A percentile compares a stretch with the other conserved stretches of the same genome.
These are phyloP conservation scores for Capsella rubella DNA, from an alignment of 441 rosid genomes.

Conservation along the genomic window DNA sequence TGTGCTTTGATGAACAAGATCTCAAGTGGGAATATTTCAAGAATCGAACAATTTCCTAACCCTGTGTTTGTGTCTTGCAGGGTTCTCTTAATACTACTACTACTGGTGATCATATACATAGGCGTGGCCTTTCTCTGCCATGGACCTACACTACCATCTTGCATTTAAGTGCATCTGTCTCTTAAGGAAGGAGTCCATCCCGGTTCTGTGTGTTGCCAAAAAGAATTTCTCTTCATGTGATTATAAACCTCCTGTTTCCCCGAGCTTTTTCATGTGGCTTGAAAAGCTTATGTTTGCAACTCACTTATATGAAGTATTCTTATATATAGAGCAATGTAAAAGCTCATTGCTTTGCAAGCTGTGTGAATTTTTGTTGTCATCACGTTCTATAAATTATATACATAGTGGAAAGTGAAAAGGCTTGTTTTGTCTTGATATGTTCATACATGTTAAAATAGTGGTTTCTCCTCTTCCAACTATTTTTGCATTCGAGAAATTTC, in stretches of 20 bases:
- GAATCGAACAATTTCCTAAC: slow-evolving; percentile 5
- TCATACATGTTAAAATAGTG: slow-evolving; percentile 11
- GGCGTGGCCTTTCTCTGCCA: slow-evolving; percentile 81
- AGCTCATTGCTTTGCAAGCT: slow-evolving; percentile 38
- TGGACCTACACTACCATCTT: slow-evolving; percentile 82
- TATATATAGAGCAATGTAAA: slow-evolving; percentile 41
- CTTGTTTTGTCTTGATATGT: slow-evolving; percentile 27
- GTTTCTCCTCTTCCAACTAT: not conserved
- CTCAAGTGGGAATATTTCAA: not conserved
- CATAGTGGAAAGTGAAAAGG: slow-evolving; percentile 27
- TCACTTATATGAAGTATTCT: slow-evolving; percentile 21
- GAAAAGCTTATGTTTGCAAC: slow-evolving; percentile 31
- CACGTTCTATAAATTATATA: slow-evolving; percentile 20
- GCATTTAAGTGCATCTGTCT: slow-evolving; percentile 52
- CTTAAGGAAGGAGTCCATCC: slow-evolving; percentile 6
- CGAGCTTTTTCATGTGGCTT: slow-evolving; percentile 30
- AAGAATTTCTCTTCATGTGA: slow-evolving; percentile 15
- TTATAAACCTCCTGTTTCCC: slow-evolving; percentile 28
- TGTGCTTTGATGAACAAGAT: not conserved
- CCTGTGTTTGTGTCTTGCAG: slow-evolving; percentile 53
- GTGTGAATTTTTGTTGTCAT: slow-evolving; percentile 34
- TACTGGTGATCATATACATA: slow-evolving; percentile 71
- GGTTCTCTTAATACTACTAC: slow-evolving; percentile 64
- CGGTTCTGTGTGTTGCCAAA: slow-evolving; percentile 1
- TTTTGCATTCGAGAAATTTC: not conserved